Conservation (phyloP, 805 yeast genomes). For the Ogataea naganishii region DNA sequence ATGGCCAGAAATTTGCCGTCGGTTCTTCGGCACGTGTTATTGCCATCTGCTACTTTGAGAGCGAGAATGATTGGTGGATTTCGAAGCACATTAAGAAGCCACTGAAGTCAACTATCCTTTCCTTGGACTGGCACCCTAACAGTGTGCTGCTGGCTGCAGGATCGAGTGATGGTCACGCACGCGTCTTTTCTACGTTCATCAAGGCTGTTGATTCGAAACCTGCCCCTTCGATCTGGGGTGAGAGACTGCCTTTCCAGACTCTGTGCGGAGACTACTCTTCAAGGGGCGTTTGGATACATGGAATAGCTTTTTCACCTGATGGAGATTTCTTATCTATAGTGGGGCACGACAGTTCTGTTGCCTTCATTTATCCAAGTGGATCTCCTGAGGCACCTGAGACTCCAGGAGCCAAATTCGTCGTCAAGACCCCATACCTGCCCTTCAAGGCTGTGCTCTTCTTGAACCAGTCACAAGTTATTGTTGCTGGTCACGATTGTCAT, state of each 20-base stretch:
- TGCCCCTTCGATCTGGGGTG: conserved; percentile 82
- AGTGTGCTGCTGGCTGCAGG: conserved; percentile 83
- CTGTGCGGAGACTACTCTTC: conserved; percentile 70
- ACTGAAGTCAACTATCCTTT: conserved; percentile 76
- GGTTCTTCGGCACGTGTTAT: conserved; percentile 92
- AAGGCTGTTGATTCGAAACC: conserved; percentile 87
- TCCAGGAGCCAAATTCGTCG: conserved; percentile 36
- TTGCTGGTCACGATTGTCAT: conserved; percentile 90
- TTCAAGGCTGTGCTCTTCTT: conserved; percentile 69
- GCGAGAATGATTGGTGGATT: conserved; percentile 98
- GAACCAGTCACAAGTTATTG: conserved; percentile 58
- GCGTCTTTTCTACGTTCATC: conserved; percentile 83
- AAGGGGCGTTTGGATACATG: conserved; percentile 88
- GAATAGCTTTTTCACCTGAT: conserved; percentile 72
- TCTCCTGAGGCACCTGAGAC: conserved; percentile 53
- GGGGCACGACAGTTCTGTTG: conserved; percentile 80
- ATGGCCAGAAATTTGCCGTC: conserved; percentile 92
- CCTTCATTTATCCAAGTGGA: conserved; percentile 70
- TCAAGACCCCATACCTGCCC: conserved; percentile 68
- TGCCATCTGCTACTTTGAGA: conserved; percentile 94
- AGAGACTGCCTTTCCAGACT: conserved; percentile 89
- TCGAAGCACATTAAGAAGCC: conserved; percentile 96
- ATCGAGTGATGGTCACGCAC: conserved; percentile 86
- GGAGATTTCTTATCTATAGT: conserved; percentile 75
- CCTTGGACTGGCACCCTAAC: conserved; percentile 90